phyloP scores from a whole-genome alignment of 208 protist species.

The Leptomonas seymouri region DNA sequence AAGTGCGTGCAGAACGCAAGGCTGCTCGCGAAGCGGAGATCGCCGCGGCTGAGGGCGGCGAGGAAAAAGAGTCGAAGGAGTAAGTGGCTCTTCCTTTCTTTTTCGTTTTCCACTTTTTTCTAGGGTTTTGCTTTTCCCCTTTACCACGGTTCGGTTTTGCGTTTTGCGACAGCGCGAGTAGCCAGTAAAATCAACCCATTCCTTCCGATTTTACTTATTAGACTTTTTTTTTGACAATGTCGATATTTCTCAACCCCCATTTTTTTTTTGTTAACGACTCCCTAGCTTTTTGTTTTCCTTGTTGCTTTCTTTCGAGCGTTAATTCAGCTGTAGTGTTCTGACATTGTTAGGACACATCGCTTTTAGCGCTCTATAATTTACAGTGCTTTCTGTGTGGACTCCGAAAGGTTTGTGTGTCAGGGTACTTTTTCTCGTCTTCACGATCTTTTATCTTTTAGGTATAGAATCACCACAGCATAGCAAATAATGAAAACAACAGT shows the following conservation, averaged over 20 bases:
- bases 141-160: constrained; percentile 11
- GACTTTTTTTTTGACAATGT: constrained; percentile 6
- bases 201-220: constrained; percentile 9
- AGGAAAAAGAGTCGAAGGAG: constrained; percentile 10
- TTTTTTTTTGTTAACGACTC: constrained; percentile 6
- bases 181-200: constrained; percentile 3
- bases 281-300: constrained; percentile 12
- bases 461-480: constrained; percentile 6
- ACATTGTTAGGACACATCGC: constrained; percentile 16
- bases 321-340: constrained; percentile 18
- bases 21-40: constrained; percentile 40
- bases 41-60: constrained; percentile 11
- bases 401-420: constrained; percentile 6
- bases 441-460: constrained; percentile 13
- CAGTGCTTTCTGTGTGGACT: constrained; percentile 18
- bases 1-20: constrained; percentile 40
- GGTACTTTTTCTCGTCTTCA: constrained; percentile 1
- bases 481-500: constrained; percentile 1
- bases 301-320: constrained; percentile 13
- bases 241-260: constrained; percentile 14
- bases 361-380: constrained; percentile 15
- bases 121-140: constrained; percentile 7
- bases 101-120: constrained; percentile 4
- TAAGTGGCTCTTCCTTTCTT: not conserved
- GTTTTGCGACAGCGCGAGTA: not conserved